Conservation (phyloP, 2,329 filamentous ascomycete genomes). For the Phialemonium atrogriseum region DNA sequence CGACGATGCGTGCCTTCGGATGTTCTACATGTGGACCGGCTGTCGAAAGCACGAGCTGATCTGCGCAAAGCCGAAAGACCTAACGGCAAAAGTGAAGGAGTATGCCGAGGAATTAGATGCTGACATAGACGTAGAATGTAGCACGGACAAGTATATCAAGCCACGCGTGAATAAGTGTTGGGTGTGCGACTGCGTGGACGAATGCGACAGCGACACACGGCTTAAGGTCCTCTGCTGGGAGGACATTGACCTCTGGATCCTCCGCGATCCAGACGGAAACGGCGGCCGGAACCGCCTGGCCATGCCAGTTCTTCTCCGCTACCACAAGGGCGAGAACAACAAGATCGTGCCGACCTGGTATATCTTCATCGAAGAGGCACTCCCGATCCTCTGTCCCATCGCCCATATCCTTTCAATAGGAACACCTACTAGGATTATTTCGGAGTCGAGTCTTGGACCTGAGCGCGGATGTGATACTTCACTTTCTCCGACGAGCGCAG, state of each 20-base stretch:
- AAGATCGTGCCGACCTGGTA: slow-evolving; percentile 8
- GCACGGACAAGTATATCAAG: slow-evolving; percentile 2
- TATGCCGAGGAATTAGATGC: slow-evolving; percentile 8
- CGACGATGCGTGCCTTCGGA: slow-evolving; percentile 6
- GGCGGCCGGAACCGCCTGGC: slow-evolving; percentile 7
- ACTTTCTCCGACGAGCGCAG: not conserved
- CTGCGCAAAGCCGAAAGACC: slow-evolving; percentile 5
- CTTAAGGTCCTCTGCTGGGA: slow-evolving; percentile 10
- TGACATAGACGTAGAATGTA: slow-evolving; percentile 5
- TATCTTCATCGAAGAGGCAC: slow-evolving; percentile 7
- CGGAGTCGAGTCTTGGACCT: too few species aligned
- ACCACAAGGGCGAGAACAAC: slow-evolving; percentile 7
- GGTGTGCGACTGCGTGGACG: slow-evolving; percentile 5
- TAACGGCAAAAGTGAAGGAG: slow-evolving; percentile 3
- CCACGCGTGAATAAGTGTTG: slow-evolving; percentile 6
- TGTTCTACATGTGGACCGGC: slow-evolving; percentile 9
- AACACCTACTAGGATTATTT: too few species aligned
- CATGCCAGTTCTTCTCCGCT: slow-evolving; percentile 7
- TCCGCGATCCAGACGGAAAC: slow-evolving; percentile 7
- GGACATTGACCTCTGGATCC: slow-evolving; percentile 9
- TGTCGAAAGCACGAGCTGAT: slow-evolving; percentile 10
- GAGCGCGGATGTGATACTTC: slow-evolving; percentile 1
- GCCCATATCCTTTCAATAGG: slow-evolving; percentile 9
- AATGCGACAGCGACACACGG: slow-evolving; percentile 4
- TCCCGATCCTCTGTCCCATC: slow-evolving; percentile 7